These are phyloP conservation scores for Populus euphratica DNA, from an alignment of 345 rosid species.

Conservation along the genomic window DNA sequence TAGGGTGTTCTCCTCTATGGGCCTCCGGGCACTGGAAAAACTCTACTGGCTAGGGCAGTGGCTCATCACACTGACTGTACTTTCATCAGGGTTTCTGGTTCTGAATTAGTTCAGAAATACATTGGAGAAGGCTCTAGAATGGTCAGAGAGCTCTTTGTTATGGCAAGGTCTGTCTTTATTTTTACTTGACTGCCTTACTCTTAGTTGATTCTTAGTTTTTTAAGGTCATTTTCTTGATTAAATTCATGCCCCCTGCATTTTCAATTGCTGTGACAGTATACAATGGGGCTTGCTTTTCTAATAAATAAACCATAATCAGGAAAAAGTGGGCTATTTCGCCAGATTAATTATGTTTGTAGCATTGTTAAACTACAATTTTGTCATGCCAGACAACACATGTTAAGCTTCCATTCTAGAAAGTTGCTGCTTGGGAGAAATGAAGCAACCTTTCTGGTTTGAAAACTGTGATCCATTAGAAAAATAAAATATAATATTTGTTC, in stretches of 20 bases:
- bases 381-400: background rate
- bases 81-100: slow-evolving; percentile 98
- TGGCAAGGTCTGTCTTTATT: slow-evolving; percentile 74
- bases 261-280: background rate
- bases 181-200: background rate
- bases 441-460: background rate
- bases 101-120: slow-evolving; percentile 94
- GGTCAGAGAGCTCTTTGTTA: slow-evolving; percentile 97
- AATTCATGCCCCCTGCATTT: background rate
- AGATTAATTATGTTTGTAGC: background rate
- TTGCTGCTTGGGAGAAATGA: background rate
- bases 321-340: background rate
- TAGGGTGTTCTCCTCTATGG: slow-evolving; percentile 97
- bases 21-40: slow-evolving; percentile 99
- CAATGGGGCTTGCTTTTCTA: background rate
- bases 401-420: background rate
- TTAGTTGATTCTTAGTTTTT: background rate
- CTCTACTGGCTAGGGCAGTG: slow-evolving; percentile 94
- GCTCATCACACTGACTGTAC: slow-evolving; percentile 99
- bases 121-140: slow-evolving; percentile 99
- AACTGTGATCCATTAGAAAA: background rate
- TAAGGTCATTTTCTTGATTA: background rate
- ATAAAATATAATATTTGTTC: background rate
- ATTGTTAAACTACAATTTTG: background rate
- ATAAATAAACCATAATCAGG: background rate